Conservation (phyloP, 495 filamentous ascomycete genomes). For the Astrocystis sublimbata region DNA sequence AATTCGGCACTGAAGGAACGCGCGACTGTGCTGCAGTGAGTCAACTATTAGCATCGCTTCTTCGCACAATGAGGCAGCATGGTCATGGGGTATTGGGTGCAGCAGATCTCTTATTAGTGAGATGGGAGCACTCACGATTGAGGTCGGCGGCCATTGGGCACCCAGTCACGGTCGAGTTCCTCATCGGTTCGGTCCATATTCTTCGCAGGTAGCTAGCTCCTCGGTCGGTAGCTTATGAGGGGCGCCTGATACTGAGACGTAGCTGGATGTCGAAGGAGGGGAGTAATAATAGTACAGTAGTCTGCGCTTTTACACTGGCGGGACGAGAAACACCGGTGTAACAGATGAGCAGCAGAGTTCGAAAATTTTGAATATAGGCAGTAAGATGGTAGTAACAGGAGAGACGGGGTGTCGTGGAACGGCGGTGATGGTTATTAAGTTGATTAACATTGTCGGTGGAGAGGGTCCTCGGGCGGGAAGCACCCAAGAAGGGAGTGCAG, state of each 20-base stretch:
- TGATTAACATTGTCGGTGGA: conserved; percentile 30
- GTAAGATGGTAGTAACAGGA: conserved; percentile 27
- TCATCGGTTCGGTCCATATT: conserved; percentile 54
- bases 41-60: background rate
- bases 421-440: conserved; percentile 17
- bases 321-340: background rate
- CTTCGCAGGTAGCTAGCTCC: no score
- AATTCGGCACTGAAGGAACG: conserved; percentile 82
- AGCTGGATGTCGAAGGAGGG: background rate
- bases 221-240: no score
- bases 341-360: background rate
- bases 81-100: background rate
- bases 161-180: conserved; percentile 72
- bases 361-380: conserved; percentile 6
- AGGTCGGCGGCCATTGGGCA: conserved; percentile 70
- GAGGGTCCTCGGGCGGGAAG: conserved; percentile 28
- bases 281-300: background rate
- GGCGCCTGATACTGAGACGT: background rate
- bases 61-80: background rate
- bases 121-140: conserved; percentile 68
- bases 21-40: conserved; percentile 70
- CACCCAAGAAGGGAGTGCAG: background rate
- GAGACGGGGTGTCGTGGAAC: conserved; percentile 7
- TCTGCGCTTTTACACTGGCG: background rate
- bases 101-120: background rate